Percentiles rank a stretch among this genome's conserved stretches.
These are phyloP conservation scores for Fragilaria crotonensis DNA, from an alignment of 108 stramenopile species.

Conservation along the genomic window DNA sequence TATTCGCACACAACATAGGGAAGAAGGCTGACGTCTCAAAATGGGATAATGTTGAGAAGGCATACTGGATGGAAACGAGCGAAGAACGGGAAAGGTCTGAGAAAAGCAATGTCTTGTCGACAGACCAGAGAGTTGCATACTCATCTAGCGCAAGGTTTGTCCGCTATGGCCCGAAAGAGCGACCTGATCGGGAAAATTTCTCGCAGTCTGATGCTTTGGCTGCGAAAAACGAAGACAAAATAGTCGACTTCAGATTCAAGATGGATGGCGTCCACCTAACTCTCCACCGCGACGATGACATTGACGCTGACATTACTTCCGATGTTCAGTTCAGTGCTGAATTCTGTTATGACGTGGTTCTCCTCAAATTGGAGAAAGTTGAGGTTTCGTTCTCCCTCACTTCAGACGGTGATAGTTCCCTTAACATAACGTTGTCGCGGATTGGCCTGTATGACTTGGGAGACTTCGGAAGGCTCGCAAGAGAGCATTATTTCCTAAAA, in stretches of 20 bases:
- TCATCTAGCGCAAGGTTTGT: constrained; percentile 51
- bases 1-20: constrained; percentile 38
- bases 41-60: constrained; percentile 67
- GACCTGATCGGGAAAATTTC: background rate
- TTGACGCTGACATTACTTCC: constrained; percentile 12
- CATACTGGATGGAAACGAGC: constrained; percentile 34
- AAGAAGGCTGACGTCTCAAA: constrained; percentile 30
- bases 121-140: constrained; percentile 21
- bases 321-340: constrained; percentile 21
- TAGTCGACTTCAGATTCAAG: constrained; percentile 30
- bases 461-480: constrained; percentile 35
- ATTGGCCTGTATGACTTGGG: constrained; percentile 53
- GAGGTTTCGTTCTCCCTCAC: constrained; percentile 12
- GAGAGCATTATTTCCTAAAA: constrained; percentile 25
- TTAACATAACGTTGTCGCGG: constrained; percentile 32
- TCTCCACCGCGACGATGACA: constrained; percentile 42
- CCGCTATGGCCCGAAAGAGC: constrained; percentile 36
- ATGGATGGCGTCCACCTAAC: constrained; percentile 37
- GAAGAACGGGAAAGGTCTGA: constrained; percentile 4
- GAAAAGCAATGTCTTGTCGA: background rate
- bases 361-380: constrained; percentile 26
- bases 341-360: constrained; percentile 40
- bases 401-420: constrained; percentile 20
- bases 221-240: background rate
- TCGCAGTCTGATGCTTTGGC: background rate